These are phyloP conservation scores for Gillenia trifoliata DNA, from an alignment of 306 rosid genomes.

Conservation along the genomic window DNA sequence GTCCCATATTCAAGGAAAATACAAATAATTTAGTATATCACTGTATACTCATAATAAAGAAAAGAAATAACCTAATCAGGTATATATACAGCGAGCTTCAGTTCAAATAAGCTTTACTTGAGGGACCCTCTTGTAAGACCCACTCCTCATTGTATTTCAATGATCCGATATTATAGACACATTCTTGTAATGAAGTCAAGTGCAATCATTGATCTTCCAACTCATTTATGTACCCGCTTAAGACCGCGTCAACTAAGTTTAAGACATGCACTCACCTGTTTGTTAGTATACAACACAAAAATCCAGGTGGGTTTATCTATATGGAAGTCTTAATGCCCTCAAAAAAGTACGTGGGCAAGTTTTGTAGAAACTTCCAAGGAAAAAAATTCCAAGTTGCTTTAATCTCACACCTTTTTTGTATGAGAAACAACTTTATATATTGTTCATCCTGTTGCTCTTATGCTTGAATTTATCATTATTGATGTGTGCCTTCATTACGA, in stretches of 20 bases:
- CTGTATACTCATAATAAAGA: neutral
- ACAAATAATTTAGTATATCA: neutral
- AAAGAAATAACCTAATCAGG: no score
- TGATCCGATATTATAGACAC: no score
- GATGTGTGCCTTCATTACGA: neutral
- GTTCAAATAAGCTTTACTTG: no score
- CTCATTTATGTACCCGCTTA: neutral
- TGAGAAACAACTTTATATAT: neutral
- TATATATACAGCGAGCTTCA: no score
- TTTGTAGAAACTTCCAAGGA: neutral
- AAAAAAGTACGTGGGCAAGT: neutral
- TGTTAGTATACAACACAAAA: neutral
- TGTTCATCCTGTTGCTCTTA: neutral
- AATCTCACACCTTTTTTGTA: neutral
- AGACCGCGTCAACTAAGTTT: neutral
- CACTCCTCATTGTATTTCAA: no score
- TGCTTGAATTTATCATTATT: neutral
- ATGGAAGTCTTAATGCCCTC: neutral
- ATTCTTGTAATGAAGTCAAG: conserved; percentile 61
- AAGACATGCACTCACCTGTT: neutral
- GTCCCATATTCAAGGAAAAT: neutral
- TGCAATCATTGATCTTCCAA: conserved; percentile 68
- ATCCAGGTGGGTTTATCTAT: neutral
- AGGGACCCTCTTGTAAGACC: no score
- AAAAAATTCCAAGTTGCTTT: neutral